Conservation (phyloP, 352 stramenopile species). For the Pythium plurisporium region DNA sequence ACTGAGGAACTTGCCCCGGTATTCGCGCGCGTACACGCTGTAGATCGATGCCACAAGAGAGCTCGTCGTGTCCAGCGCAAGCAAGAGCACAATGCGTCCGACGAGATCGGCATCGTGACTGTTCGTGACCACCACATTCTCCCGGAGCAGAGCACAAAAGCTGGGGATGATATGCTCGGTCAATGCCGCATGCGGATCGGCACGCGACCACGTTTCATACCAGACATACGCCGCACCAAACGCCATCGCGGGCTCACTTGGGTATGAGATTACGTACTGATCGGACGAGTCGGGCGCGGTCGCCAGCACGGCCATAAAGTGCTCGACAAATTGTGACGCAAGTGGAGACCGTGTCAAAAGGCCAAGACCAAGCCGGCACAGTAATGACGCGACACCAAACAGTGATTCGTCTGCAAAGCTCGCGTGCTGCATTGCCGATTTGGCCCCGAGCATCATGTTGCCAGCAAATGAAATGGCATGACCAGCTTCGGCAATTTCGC, state of each 20-base stretch:
- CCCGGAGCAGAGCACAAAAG: no score
- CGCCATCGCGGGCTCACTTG: constrained; percentile 26
- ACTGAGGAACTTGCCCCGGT: background rate
- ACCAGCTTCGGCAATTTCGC: background rate
- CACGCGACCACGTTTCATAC: background rate
- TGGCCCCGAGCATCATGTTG: background rate
- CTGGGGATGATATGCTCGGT: background rate
- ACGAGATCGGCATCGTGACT: background rate
- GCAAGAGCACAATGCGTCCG: constrained; percentile 6
- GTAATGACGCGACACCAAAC: constrained; percentile 20
- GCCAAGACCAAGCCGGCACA: constrained; percentile 28
- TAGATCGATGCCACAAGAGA: background rate
- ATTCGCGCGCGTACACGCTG: background rate
- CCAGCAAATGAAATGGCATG: background rate
- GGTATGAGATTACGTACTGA: constrained; percentile 16
- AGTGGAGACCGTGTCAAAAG: constrained; percentile 13
- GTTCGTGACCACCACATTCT: no score
- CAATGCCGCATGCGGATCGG: background rate
- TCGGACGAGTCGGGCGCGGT: constrained; percentile 18
- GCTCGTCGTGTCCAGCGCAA: constrained; percentile 6
- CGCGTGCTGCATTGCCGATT: background rate
- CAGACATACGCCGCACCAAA: constrained; percentile 29
- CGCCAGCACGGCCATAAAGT: constrained; percentile 25
- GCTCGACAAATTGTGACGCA: constrained; percentile 13
- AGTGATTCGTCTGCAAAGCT: constrained; percentile 5